Evolutionary conservation across 306 rosid species (phyloP).

Genomic region (Datisca glomerata): DNA sequence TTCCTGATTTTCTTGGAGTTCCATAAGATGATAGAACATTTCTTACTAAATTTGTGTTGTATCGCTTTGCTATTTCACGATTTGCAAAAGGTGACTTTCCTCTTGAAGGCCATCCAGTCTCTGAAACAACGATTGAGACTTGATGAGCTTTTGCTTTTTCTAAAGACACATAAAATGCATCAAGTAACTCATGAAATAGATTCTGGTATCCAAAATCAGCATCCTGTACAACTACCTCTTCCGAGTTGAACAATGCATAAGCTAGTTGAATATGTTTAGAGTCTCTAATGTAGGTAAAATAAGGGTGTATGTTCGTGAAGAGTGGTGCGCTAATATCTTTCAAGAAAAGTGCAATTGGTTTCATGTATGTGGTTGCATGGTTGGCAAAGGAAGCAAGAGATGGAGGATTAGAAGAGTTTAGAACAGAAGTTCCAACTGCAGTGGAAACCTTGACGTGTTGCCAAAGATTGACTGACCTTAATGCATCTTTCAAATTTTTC

Average conservation of each 20-base stretch:
- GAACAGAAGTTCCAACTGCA: not conserved
- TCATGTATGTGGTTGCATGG: not conserved
- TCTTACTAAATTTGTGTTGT: not conserved
- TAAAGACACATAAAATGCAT: not conserved
- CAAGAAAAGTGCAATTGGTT: not conserved
- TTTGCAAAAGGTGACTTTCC: not conserved
- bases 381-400: not conserved
- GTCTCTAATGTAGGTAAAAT: not conserved
- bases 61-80: not conserved
- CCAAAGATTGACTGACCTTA: not conserved
- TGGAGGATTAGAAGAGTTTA: not conserved
- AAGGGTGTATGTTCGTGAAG: not conserved
- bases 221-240: not conserved
- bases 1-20: not conserved
- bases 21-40: not conserved
- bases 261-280: not conserved
- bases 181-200: not conserved
- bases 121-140: too few species aligned
- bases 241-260: not conserved
- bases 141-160: not conserved
- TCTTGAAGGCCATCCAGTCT: not conserved
- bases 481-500: not conserved
- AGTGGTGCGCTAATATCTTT: not conserved
- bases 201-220: not conserved
- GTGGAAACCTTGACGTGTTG: not conserved